phyloP scores from a whole-genome alignment of 805 yeast species.

The Pichia kluyveri region DNA sequence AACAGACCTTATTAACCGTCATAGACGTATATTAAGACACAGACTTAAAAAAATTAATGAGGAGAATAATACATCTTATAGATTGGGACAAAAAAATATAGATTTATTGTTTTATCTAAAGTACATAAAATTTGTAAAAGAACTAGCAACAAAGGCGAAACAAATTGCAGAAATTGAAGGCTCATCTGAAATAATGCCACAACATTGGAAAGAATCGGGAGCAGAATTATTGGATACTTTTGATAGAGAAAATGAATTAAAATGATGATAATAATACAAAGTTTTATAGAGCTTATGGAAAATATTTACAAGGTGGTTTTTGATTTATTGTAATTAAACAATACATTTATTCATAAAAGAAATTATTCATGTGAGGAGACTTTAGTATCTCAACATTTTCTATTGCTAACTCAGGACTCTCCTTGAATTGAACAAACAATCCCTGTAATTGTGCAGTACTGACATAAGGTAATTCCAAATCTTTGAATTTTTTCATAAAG shows the following conservation, averaged over 20 bases:
- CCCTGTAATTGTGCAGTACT: conserved; percentile 97
- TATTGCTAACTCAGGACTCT: conserved; percentile 69
- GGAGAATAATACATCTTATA: background rate
- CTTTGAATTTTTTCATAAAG: conserved; percentile 38
- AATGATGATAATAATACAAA: background rate
- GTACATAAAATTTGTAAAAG: conserved; percentile 37
- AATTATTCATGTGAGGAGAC: conserved; percentile 25
- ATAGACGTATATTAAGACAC: conserved; percentile 7
- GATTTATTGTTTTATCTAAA: conserved; percentile 34
- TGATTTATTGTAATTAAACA: too few relatives aligned
- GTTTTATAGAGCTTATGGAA: background rate
- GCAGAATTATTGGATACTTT: conserved; percentile 13
- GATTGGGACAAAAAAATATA: conserved; percentile 16
- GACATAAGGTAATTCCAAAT: conserved; percentile 43
- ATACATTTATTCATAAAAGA: conserved; percentile 21
- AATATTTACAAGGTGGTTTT: background rate
- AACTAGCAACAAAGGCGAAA: conserved; percentile 32
- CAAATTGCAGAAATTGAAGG: conserved; percentile 31
- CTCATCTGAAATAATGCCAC: conserved; percentile 32
- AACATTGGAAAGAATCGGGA: conserved; percentile 29
- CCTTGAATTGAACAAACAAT: conserved; percentile 83
- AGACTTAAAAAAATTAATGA: conserved; percentile 5
- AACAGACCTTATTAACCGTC: conserved; percentile 7
- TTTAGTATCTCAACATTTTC: conserved; percentile 45
- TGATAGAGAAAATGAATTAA: background rate